These are phyloP conservation scores for Rhodotorula sp. DNA, from an alignment of 1,284 basidiomycete species.

Conservation along the genomic window DNA sequence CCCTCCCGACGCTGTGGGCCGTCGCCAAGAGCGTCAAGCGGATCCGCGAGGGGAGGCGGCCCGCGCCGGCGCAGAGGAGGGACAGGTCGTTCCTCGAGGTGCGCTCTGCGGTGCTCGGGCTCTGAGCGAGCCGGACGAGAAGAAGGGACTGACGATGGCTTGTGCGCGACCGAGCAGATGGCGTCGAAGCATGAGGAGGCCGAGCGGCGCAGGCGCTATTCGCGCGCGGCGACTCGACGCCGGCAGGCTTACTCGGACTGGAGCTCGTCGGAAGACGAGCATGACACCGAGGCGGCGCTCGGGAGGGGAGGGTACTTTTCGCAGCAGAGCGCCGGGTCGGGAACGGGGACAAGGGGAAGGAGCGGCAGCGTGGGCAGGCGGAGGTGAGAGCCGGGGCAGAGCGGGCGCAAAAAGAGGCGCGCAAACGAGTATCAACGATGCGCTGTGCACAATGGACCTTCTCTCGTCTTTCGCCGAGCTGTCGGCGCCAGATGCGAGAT, in stretches of 20 bases:
- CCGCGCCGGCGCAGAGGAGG: slow-evolving; percentile 19
- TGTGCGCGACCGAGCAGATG: neutral
- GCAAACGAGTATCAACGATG: too few relatives aligned
- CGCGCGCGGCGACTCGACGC: neutral
- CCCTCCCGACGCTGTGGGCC: slow-evolving; percentile 42
- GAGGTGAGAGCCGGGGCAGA: neutral
- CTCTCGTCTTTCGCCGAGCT: neutral
- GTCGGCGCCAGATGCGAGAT: too few relatives aligned
- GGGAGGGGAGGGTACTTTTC: too few relatives aligned
- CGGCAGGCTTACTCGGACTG: neutral
- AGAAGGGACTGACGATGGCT: too few relatives aligned
- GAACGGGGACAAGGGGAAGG: neutral
- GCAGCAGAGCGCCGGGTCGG: neutral
- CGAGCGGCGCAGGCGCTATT: neutral
- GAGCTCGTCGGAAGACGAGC: neutral
- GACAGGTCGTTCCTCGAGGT: slow-evolving; percentile 32
- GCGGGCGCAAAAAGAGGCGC: neutral
- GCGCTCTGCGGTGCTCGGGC: too few relatives aligned
- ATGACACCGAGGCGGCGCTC: neutral
- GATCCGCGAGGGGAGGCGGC: slow-evolving; percentile 27
- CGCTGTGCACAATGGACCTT: neutral
- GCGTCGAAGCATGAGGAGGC: neutral
- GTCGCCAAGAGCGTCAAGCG: slow-evolving; percentile 30
- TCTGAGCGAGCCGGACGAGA: too few relatives aligned
- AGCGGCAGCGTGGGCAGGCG: neutral